Conservation (phyloP, 805 yeast genomes). For the Candida rishiriensis region DNA sequence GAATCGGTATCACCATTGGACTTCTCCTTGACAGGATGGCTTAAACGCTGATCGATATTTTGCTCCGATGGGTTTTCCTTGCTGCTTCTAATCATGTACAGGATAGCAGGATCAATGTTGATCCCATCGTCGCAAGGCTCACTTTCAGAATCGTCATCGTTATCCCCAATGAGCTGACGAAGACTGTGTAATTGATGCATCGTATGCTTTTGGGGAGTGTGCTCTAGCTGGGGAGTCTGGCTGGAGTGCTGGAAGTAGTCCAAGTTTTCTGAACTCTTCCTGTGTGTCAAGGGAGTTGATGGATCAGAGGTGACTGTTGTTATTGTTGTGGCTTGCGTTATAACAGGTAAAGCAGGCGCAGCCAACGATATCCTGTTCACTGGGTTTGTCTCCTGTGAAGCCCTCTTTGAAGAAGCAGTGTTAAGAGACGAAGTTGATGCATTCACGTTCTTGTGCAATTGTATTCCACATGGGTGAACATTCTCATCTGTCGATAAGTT, state of each 20-base stretch:
- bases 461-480: constrained; percentile 5
- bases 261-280: constrained; percentile 8
- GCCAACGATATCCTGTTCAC: constrained; percentile 26
- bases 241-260: constrained; percentile 10
- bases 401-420: constrained; percentile 18
- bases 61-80: too few species aligned
- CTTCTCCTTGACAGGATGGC: too few species aligned
- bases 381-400: constrained; percentile 24
- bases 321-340: constrained; percentile 32
- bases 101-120: constrained; percentile 8
- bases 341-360: constrained; percentile 32
- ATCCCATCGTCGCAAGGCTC: constrained; percentile 1
- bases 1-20: neutral
- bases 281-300: constrained; percentile 13
- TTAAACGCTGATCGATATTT: too few species aligned
- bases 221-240: constrained; percentile 4
- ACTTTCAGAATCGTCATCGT: neutral
- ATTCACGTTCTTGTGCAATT: constrained; percentile 7
- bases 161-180: neutral
- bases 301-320: constrained; percentile 23
- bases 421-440: constrained; percentile 14
- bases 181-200: constrained; percentile 9
- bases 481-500: constrained; percentile 9
- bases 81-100: constrained; percentile 4
- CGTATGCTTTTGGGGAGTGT: neutral